Conservation (phyloP, 2,329 filamentous ascomycete species). For the Hymenoscyphus repandus region DNA sequence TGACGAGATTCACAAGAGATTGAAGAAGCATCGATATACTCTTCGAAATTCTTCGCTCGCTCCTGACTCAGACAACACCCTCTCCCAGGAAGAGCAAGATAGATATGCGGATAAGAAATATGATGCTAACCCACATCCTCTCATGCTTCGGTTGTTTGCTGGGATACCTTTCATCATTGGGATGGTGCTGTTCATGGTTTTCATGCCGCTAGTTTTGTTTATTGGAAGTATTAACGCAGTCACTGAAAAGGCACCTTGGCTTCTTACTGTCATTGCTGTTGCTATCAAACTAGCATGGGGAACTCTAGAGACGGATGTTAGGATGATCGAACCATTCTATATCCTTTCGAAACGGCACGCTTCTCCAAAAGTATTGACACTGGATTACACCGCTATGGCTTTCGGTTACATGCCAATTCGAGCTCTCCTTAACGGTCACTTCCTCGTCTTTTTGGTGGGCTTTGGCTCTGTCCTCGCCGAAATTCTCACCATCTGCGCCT, state of each 20-base stretch:
- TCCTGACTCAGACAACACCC: constrained; percentile 50
- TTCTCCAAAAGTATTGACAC: constrained; percentile 57
- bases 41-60: constrained; percentile 66
- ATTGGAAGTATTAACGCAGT: constrained; percentile 44
- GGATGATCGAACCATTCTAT: constrained; percentile 72
- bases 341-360: constrained; percentile 63
- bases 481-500: constrained; percentile 64
- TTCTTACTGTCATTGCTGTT: constrained; percentile 61
- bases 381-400: constrained; percentile 69
- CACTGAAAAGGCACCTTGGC: constrained; percentile 58
- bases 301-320: constrained; percentile 62
- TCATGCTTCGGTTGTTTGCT: constrained; percentile 59
- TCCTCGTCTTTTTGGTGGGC: constrained; percentile 62
- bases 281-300: constrained; percentile 64
- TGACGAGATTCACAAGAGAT: constrained; percentile 59
- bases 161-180: constrained; percentile 56
- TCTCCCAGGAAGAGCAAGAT: constrained; percentile 39
- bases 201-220: constrained; percentile 61
- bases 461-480: constrained; percentile 69
- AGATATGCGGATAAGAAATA: constrained; percentile 43
- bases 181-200: constrained; percentile 49
- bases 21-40: constrained; percentile 63
- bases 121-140: constrained; percentile 58
- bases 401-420: constrained; percentile 60
- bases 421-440: constrained; percentile 58